phyloP scores from a whole-genome alignment of 306 rosid species.

The Casuarina cunninghamiana region DNA sequence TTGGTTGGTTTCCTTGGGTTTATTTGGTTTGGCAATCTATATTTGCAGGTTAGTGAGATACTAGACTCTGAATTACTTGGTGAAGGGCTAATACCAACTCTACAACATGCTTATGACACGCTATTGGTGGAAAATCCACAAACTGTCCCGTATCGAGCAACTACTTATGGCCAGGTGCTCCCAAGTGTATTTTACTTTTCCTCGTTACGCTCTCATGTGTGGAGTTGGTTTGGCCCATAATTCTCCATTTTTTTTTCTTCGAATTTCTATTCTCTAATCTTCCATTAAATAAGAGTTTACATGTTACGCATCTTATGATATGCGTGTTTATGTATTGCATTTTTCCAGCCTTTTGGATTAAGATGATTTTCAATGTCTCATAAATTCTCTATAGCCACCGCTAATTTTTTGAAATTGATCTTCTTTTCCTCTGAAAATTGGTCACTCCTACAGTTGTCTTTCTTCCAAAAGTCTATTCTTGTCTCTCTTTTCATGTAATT shows the following conservation, averaged over 20 bases:
- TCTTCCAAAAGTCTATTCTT: neutral
- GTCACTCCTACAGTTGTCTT: neutral
- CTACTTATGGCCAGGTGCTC: constrained; percentile 79
- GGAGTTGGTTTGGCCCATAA: neutral
- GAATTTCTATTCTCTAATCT: neutral
- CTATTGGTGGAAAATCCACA: constrained; percentile 69
- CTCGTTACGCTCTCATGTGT: neutral
- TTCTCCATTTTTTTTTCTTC: neutral
- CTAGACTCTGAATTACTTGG: constrained; percentile 88
- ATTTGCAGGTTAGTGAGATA: constrained; percentile 87
- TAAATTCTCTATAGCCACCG: neutral
- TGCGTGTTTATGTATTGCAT: neutral
- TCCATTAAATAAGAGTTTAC: neutral
- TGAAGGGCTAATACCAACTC: constrained; percentile 92
- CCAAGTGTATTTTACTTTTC: constrained; percentile 11
- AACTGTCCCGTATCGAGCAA: constrained; percentile 80
- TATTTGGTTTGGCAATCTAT: neutral
- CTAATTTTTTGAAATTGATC: neutral
- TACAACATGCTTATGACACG: constrained; percentile 84
- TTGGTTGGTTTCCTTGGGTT: neutral
- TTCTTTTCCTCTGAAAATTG: neutral
- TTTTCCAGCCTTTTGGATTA: neutral
- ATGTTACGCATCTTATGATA: neutral
- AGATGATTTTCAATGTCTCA: neutral
- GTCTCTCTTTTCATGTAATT: neutral